These are phyloP conservation scores for Quillaja saponaria DNA, from an alignment of 306 rosid species.

Conservation along the genomic window DNA sequence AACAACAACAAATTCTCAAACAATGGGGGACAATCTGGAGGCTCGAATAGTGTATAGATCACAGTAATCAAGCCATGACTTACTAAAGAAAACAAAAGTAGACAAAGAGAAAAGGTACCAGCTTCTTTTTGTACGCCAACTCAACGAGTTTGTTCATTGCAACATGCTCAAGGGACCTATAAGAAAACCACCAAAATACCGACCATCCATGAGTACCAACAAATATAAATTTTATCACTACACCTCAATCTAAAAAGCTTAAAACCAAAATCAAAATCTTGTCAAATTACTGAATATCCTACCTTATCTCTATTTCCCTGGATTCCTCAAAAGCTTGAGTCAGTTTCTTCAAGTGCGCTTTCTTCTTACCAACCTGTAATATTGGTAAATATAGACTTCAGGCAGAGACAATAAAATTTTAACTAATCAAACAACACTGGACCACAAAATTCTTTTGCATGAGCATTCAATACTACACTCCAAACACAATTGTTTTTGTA, in stretches of 20 bases:
- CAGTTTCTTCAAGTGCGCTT: constrained; percentile 50
- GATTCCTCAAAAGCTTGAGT: constrained; percentile 52
- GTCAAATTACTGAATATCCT: constrained; percentile 29
- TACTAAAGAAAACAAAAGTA: neutral
- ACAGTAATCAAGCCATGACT: constrained; percentile 6
- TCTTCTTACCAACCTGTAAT: constrained; percentile 61
- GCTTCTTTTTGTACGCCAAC: constrained; percentile 71
- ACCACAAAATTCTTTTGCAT: neutral
- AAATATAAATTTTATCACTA: neutral
- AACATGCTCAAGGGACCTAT: constrained; percentile 72
- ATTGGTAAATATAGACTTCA: constrained; percentile 19
- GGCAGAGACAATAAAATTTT: constrained; percentile 8
- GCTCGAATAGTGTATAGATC: no score
- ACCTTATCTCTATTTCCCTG: constrained; percentile 64
- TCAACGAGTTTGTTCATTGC: constrained; percentile 85
- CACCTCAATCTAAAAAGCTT: constrained; percentile 7
- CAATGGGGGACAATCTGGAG: no score
- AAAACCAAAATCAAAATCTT: constrained; percentile 11
- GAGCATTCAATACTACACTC: constrained; percentile 13
- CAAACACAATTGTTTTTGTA: neutral
- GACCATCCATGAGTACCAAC: constrained; percentile 28
- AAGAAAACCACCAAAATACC: constrained; percentile 20
- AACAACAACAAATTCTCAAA: no score
- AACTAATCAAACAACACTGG: constrained; percentile 12
- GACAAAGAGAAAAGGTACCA: constrained; percentile 48